Evolutionary conservation across 2,329 filamentous ascomycete species (phyloP).

Genomic region (Fusarium falciforme): DNA sequence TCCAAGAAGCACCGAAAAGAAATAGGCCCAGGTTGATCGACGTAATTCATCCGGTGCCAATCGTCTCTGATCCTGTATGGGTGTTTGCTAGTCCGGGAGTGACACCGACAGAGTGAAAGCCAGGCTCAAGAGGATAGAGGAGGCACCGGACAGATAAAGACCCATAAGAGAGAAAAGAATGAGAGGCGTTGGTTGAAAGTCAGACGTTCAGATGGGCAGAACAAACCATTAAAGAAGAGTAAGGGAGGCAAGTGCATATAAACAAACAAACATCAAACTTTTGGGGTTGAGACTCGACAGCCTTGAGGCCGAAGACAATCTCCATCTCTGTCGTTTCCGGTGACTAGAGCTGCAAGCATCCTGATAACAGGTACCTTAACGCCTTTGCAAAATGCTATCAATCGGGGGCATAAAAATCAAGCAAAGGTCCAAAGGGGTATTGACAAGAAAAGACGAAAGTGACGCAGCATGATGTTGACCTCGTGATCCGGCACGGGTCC

Average conservation of each 20-base stretch:
- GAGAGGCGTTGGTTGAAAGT: background rate
- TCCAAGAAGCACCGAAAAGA: background rate
- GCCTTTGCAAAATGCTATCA: constrained; percentile 35
- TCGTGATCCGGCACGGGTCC: constrained; percentile 33
- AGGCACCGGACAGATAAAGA: background rate
- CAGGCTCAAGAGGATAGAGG: background rate
- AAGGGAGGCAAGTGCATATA: background rate
- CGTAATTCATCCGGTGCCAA: background rate
- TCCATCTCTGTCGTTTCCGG: constrained; percentile 24
- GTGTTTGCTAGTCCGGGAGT: background rate
- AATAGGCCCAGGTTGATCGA: background rate
- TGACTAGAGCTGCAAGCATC: constrained; percentile 9
- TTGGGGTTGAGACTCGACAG: constrained; percentile 12
- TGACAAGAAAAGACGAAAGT: constrained; percentile 29
- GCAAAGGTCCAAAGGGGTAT: constrained; percentile 28
- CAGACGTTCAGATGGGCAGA: background rate
- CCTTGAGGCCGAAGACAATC: constrained; percentile 16
- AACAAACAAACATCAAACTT: constrained; percentile 10
- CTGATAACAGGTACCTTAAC: constrained; percentile 25
- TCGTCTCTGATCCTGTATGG: background rate
- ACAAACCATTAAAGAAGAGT: constrained; percentile 1
- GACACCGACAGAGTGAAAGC: background rate
- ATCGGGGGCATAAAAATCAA: constrained; percentile 11
- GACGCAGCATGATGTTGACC: constrained; percentile 13
- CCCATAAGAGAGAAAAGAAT: background rate